A percentile compares a stretch with the other conserved stretches of the same genome.
These are phyloP conservation scores for Discostella stelligera DNA, from an alignment of 352 stramenopile genomes.

Conservation along the genomic window DNA sequence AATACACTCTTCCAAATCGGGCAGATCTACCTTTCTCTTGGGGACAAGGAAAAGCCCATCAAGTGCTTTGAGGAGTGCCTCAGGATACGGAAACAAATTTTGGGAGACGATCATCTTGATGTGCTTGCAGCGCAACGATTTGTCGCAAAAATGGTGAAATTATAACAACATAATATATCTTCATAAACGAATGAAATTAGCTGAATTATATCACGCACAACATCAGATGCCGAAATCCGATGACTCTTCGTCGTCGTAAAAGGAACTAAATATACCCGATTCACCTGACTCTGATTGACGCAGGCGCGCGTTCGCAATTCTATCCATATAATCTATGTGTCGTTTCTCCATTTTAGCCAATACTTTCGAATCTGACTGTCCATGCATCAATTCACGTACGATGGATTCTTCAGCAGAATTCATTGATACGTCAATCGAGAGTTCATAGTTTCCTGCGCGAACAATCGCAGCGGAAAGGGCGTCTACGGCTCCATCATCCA, in stretches of 20 bases:
- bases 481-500: constrained; percentile 75
- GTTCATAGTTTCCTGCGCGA: constrained; percentile 36
- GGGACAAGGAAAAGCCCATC: constrained; percentile 41
- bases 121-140: constrained; percentile 47
- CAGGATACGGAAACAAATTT: constrained; percentile 39
- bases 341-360: constrained; percentile 64
- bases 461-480: constrained; percentile 65
- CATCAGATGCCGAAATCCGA: neutral
- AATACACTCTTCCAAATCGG: constrained; percentile 53
- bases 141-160: constrained; percentile 31
- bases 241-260: constrained; percentile 33
- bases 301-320: constrained; percentile 52
- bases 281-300: constrained; percentile 50
- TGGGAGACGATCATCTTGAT: constrained; percentile 53
- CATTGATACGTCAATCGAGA: constrained; percentile 69
- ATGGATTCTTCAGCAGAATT: constrained; percentile 71
- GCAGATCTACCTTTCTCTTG: constrained; percentile 55
- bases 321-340: constrained; percentile 61
- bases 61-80: constrained; percentile 57
- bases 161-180: constrained; percentile 9
- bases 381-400: constrained; percentile 53
- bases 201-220: neutral
- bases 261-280: constrained; percentile 27
- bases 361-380: constrained; percentile 34
- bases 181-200: neutral